These are phyloP conservation scores for Macrophomina pseudophaseolina DNA, from an alignment of 2,329 filamentous ascomycete genomes.

Conservation along the genomic window DNA sequence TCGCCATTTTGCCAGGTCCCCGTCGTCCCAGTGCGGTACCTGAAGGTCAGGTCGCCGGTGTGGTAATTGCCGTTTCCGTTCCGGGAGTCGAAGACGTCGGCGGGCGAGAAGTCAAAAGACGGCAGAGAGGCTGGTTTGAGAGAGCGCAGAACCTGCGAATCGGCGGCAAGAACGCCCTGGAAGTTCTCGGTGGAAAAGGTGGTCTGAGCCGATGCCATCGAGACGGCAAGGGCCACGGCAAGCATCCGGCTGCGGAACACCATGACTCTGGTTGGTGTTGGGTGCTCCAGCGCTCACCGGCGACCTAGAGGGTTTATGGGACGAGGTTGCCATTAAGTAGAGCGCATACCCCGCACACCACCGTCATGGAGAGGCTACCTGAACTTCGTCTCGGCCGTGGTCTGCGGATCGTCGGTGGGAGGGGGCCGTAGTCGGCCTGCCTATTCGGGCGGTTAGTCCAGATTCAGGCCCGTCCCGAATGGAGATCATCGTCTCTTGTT, in stretches of 20 bases:
- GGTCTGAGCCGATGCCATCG: not conserved
- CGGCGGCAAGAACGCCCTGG: not conserved
- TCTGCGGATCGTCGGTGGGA: not conserved
- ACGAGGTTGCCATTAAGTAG: not conserved
- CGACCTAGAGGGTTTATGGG: not conserved
- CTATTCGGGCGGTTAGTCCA: not conserved
- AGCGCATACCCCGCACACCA: not conserved
- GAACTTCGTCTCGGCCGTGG: not conserved
- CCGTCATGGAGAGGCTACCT: not conserved
- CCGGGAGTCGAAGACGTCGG: constrained; percentile 55
- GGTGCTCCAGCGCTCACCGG: not conserved
- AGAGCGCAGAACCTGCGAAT: constrained; percentile 11
- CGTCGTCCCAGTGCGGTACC: constrained; percentile 53
- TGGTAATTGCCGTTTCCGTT: constrained; percentile 62
- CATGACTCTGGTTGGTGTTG: not conserved
- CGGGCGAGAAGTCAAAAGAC: constrained; percentile 62
- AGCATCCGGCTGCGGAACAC: not conserved
- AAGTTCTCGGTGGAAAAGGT: constrained; percentile 18
- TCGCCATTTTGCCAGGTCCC: constrained; percentile 55
- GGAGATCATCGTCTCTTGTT: not conserved
- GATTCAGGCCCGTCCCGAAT: not conserved
- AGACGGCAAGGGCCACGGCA: not conserved
- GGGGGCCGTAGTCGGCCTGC: not conserved
- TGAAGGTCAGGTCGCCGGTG: constrained; percentile 62
- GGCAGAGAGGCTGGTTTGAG: constrained; percentile 5